Evolutionary conservation across 2,329 filamentous ascomycete species (phyloP).

Genomic region (Didymella keratinophila): DNA sequence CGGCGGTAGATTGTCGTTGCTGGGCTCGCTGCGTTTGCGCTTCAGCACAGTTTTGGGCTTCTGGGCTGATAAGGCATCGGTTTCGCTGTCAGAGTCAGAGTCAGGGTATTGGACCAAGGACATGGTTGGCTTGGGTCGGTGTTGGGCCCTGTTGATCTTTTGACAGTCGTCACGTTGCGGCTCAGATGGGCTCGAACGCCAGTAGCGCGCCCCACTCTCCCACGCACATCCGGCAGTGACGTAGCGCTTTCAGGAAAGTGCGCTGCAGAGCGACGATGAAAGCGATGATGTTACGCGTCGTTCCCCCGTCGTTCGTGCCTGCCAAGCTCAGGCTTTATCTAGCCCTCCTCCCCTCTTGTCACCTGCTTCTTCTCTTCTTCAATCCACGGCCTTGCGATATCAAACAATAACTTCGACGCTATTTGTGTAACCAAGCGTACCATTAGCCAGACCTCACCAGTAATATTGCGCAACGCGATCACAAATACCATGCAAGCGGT

Average conservation of each 20-base stretch:
- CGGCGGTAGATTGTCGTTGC: conserved; percentile 65
- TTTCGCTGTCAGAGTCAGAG: conserved; percentile 61
- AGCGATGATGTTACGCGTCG: conserved; percentile 43
- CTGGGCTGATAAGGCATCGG: conserved; percentile 27
- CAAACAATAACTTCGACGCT: conserved; percentile 10
- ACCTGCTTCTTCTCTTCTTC: conserved; percentile 21
- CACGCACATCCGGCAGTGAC: conserved; percentile 39
- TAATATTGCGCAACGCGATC: conserved; percentile 3
- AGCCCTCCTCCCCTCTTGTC: conserved; percentile 23
- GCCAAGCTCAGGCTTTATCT: conserved; percentile 41
- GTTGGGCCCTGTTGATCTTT: conserved; percentile 24
- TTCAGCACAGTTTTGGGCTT: conserved; percentile 31
- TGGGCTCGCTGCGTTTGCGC: conserved; percentile 41
- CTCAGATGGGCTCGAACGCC: conserved; percentile 12
- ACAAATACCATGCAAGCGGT: conserved; percentile 17
- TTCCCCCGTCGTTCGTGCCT: conserved; percentile 37
- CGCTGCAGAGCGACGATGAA: conserved; percentile 30
- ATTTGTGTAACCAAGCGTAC: conserved; percentile 16
- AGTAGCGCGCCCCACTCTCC: conserved; percentile 27
- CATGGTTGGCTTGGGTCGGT: conserved; percentile 36
- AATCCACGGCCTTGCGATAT: conserved; percentile 8
- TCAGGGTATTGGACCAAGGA: conserved; percentile 58
- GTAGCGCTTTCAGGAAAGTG: conserved; percentile 31
- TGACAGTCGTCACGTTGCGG: conserved; percentile 30
- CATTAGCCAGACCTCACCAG: conserved; percentile 2